Evolutionary conservation across 2,329 filamentous ascomycete genomes (phyloP).

Genomic region (Fusarium sp.): DNA sequence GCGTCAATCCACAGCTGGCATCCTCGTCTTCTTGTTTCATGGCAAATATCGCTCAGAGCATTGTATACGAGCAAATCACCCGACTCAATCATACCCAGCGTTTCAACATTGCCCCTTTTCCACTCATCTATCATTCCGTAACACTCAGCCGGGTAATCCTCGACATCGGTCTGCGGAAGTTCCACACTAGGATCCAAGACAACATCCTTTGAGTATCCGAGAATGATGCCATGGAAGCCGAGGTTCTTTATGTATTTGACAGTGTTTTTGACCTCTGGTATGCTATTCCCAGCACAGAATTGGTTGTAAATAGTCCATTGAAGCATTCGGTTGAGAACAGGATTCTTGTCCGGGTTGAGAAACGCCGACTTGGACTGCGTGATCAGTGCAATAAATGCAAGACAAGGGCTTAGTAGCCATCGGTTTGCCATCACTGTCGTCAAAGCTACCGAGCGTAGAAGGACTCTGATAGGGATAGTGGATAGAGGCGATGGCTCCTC

Average conservation of each 20-base stretch:
- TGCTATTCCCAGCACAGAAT: slow-evolving; percentile 63
- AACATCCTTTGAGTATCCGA: slow-evolving; percentile 63
- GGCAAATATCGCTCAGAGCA: slow-evolving; percentile 53
- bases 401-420: slow-evolving; percentile 40
- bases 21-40: slow-evolving; percentile 46
- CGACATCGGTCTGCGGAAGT: not conserved
- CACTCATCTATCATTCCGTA: slow-evolving; percentile 53
- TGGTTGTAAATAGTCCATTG: slow-evolving; percentile 62
- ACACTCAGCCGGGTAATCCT: slow-evolving; percentile 22
- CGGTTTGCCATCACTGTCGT: slow-evolving; percentile 44
- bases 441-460: slow-evolving; percentile 41
- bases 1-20: slow-evolving; percentile 57
- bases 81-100: slow-evolving; percentile 57
- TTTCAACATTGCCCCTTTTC: slow-evolving; percentile 62
- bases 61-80: slow-evolving; percentile 64
- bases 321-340: slow-evolving; percentile 53
- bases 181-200: slow-evolving; percentile 45
- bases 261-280: slow-evolving; percentile 56
- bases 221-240: slow-evolving; percentile 62
- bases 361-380: slow-evolving; percentile 45
- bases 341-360: slow-evolving; percentile 56
- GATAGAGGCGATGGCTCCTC: slow-evolving; percentile 20
- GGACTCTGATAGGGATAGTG: slow-evolving; percentile 36
- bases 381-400: slow-evolving; percentile 38
- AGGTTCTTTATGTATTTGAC: slow-evolving; percentile 56